These are phyloP conservation scores for Nemania abortiva DNA, from an alignment of 2,329 filamentous ascomycete genomes.

Conservation along the genomic window DNA sequence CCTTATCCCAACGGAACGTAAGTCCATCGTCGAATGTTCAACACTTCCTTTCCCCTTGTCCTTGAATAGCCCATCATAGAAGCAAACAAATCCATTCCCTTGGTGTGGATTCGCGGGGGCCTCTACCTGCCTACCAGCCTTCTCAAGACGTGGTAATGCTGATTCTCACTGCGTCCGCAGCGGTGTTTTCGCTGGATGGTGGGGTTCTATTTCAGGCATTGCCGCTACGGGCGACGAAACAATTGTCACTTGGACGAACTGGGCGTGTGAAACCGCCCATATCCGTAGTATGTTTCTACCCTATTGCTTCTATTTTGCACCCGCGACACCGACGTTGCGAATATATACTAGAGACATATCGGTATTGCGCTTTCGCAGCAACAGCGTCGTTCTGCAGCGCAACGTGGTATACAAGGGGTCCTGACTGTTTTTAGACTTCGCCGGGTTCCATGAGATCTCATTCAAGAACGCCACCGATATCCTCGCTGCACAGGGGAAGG, in stretches of 20 bases:
- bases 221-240: constrained; percentile 1
- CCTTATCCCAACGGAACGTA: constrained; percentile 24
- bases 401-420: background rate
- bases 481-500: constrained; percentile 14
- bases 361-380: no score
- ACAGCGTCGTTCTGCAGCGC: no score
- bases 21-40: background rate
- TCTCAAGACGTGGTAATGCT: background rate
- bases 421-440: constrained; percentile 18
- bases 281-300: background rate
- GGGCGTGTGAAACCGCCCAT: constrained; percentile 6
- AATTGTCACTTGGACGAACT: constrained; percentile 7
- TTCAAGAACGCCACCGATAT: constrained; percentile 23
- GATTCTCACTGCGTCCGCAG: background rate
- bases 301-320: background rate
- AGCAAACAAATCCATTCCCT: background rate
- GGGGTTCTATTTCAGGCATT: constrained; percentile 1
- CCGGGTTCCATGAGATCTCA: constrained; percentile 26
- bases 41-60: background rate
- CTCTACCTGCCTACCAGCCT: background rate
- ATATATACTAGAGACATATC: no score
- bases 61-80: background rate
- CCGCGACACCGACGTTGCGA: background rate
- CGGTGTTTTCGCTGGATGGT: constrained; percentile 3
- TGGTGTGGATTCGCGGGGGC: background rate